These are phyloP conservation scores for Aegilops bicornis DNA, from an alignment of 176 grass and related monocot species.

Conservation along the genomic window DNA sequence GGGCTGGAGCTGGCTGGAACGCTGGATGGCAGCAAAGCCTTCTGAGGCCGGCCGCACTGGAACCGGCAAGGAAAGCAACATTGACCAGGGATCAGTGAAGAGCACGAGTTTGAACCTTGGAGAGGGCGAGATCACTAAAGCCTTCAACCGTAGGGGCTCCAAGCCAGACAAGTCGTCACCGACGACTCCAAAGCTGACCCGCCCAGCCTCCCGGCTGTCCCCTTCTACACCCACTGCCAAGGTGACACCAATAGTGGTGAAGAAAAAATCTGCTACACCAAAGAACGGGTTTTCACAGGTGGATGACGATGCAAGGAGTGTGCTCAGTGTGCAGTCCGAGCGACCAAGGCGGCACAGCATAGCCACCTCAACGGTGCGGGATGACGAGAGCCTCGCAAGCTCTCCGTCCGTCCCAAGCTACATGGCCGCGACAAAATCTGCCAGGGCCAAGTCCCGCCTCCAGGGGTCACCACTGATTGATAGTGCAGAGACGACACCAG, in stretches of 20 bases:
- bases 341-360: slow-evolving; percentile 78
- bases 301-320: slow-evolving; percentile 66
- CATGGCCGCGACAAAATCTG: slow-evolving; percentile 89
- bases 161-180: slow-evolving; percentile 57
- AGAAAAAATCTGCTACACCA: slow-evolving; percentile 59
- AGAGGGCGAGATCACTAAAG: slow-evolving; percentile 89
- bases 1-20: slow-evolving; percentile 99
- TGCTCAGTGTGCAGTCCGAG: slow-evolving; percentile 70
- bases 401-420: slow-evolving; percentile 75
- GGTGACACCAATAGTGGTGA: slow-evolving; percentile 39
- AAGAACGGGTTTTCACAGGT: slow-evolving; percentile 42
- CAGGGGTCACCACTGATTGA: slow-evolving; percentile 48
- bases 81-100: slow-evolving; percentile 51
- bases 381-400: slow-evolving; percentile 72
- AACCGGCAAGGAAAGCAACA: slow-evolving; percentile 61
- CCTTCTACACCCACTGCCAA: slow-evolving; percentile 59
- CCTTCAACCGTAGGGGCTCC: slow-evolving; percentile 67
- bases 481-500: slow-evolving; percentile 47
- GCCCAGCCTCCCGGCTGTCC: slow-evolving; percentile 43
- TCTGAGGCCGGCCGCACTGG: slow-evolving; percentile 59
- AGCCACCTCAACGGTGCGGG: slow-evolving; percentile 47
- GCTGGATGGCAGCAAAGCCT: slow-evolving; percentile 95
- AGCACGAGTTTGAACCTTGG: slow-evolving; percentile 49
- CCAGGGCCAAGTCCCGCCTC: slow-evolving; percentile 71
- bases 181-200: slow-evolving; percentile 47